Evolutionary conservation across 1,139 yeast genomes (phyloP).

Genomic region (Cylindricascospora bacillispora): DNA sequence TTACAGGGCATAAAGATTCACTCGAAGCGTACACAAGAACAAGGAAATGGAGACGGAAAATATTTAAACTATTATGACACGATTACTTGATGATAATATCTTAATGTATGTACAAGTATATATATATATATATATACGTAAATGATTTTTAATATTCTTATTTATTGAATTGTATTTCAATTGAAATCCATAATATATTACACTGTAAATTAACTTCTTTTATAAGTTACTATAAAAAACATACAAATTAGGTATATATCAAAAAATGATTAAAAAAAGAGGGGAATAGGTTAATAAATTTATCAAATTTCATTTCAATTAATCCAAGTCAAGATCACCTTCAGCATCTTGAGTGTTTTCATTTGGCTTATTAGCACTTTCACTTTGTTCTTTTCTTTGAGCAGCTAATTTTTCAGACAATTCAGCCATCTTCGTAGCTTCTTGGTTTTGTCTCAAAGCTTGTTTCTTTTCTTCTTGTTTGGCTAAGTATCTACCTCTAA

Average conservation of each 20-base stretch:
- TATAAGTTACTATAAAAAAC: too few relatives aligned
- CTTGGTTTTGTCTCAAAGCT: constrained; percentile 75
- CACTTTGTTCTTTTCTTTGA: constrained; percentile 41
- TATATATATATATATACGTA: constrained; percentile 1
- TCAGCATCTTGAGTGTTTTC: constrained; percentile 18
- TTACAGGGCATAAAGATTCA: constrained; percentile 16
- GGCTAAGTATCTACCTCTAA: constrained; percentile 88
- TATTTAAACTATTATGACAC: constrained; percentile 8
- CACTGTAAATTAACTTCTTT: too few relatives aligned
- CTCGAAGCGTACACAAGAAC: constrained; percentile 20
- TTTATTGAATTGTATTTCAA: neutral
- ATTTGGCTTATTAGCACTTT: constrained; percentile 23
- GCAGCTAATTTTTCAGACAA: constrained; percentile 89
- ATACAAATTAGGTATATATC: too few relatives aligned
- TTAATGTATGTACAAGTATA: neutral
- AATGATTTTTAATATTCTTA: neutral
- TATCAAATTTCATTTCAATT: constrained; percentile 1
- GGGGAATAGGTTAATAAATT: neutral
- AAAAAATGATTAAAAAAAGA: too few relatives aligned
- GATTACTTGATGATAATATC: neutral
- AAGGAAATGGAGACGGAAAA: constrained; percentile 17
- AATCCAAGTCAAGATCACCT: constrained; percentile 3
- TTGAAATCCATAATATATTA: too few relatives aligned
- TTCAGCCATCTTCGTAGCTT: constrained; percentile 75
- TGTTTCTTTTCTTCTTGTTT: constrained; percentile 94